Evolutionary conservation across 345 rosid genomes (phyloP).

Genomic region (Hypericum perforatum): DNA sequence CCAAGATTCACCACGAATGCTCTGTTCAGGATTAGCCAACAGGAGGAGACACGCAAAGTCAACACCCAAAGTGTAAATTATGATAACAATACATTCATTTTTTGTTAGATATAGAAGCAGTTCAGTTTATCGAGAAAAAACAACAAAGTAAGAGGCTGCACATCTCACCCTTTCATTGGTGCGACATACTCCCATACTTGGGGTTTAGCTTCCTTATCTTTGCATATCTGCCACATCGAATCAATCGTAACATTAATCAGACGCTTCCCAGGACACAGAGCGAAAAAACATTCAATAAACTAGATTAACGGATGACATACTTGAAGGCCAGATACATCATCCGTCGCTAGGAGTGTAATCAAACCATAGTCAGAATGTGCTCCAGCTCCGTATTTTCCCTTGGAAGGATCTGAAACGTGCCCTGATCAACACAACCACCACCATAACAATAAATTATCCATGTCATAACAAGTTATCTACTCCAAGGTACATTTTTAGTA

Average conservation of each 20-base stretch:
- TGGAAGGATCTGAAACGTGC: constrained; percentile 56
- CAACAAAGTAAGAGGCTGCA: neutral
- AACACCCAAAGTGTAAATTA: no score
- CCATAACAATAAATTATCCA: no score
- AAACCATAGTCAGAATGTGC: constrained; percentile 92
- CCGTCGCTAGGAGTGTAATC: constrained; percentile 84
- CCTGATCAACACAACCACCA: constrained; percentile 16
- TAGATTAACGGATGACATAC: constrained; percentile 24
- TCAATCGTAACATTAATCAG: neutral
- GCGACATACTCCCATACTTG: constrained; percentile 75
- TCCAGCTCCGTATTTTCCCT: constrained; percentile 77
- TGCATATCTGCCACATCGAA: constrained; percentile 51
- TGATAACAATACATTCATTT: no score
- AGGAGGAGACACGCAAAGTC: neutral
- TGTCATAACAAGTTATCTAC: no score
- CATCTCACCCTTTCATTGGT: constrained; percentile 64
- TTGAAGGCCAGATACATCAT: constrained; percentile 65
- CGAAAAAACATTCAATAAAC: neutral
- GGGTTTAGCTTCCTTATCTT: constrained; percentile 59
- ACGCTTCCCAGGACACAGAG: neutral
- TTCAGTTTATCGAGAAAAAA: neutral
- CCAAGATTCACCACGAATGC: constrained; percentile 85
- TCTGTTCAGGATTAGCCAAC: constrained; percentile 25
- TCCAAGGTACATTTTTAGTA: no score
- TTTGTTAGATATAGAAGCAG: no score